Percentiles rank a stretch among this genome's conserved stretches.
phyloP scores from a whole-genome alignment of 2,329 filamentous ascomycete species.

The Orbilia blumenaviensis region DNA sequence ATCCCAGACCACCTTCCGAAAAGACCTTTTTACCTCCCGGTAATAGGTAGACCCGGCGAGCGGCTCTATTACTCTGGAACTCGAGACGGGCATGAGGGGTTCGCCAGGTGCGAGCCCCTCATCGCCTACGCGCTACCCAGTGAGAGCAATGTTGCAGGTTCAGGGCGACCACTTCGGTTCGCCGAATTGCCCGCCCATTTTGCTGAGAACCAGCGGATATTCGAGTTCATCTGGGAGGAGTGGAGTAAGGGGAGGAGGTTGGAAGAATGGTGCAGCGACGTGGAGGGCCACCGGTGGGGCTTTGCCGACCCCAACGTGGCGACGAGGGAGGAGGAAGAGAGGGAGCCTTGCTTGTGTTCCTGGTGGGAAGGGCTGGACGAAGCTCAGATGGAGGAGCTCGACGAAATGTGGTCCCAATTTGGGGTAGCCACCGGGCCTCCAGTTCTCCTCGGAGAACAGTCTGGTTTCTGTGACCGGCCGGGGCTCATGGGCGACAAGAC shows the following conservation, averaged over 20 bases:
- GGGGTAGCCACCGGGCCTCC: not conserved
- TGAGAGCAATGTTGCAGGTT: not conserved
- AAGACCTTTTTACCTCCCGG: not conserved
- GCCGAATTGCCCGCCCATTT: not conserved
- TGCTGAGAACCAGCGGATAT: not conserved
- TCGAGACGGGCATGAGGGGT: not conserved
- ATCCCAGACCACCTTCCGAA: not conserved
- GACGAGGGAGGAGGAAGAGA: not conserved
- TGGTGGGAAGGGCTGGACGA: not conserved
- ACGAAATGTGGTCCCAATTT: not conserved
- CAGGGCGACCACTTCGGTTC: slow-evolving; percentile 1
- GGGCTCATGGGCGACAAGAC: not conserved
- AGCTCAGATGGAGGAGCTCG: not conserved
- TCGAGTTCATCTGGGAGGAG: not conserved
- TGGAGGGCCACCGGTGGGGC: not conserved
- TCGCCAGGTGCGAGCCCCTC: not conserved
- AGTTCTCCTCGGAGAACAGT: not conserved
- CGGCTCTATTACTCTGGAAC: not conserved
- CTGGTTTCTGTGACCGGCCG: not conserved
- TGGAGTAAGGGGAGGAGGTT: not conserved
- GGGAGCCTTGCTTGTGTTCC: not conserved
- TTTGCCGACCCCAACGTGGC: not conserved
- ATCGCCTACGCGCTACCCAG: not conserved
- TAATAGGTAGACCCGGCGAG: not conserved
- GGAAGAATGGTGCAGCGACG: not conserved